phyloP scores from a whole-genome alignment of 176 grass and related monocot species.

The Zizania latifolia region DNA sequence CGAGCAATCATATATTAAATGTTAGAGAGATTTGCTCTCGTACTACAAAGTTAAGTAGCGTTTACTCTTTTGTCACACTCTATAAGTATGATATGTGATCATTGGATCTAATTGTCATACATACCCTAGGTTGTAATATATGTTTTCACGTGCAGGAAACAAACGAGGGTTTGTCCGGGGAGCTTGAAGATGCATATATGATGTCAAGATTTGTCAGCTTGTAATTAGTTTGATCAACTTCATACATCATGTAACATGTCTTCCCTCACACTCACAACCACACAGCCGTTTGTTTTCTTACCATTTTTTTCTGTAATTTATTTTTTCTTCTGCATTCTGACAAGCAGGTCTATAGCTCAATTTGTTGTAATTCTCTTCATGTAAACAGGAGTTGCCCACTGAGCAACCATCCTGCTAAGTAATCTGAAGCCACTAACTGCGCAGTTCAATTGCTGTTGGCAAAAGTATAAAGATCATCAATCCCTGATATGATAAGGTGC shows the following conservation, averaged over 20 bases:
- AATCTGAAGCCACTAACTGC: neutral
- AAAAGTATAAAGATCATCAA: conserved; percentile 34
- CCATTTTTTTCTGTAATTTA: conserved; percentile 17
- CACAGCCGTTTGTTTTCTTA: neutral
- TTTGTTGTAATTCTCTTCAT: conserved; percentile 42
- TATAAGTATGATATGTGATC: too few relatives aligned
- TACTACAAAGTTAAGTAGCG: too few relatives aligned
- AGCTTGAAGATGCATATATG: conserved; percentile 66
- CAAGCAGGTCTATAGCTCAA: conserved; percentile 2
- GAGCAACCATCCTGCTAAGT: conserved; percentile 33
- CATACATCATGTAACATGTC: conserved; percentile 47
- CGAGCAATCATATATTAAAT: neutral
- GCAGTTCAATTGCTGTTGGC: conserved; percentile 16
- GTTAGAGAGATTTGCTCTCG: too few relatives aligned
- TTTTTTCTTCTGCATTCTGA: conserved; percentile 8
- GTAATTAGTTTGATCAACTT: conserved; percentile 51
- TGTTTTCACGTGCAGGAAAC: conserved; percentile 34
- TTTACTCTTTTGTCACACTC: too few relatives aligned
- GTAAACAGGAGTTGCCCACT: conserved; percentile 47
- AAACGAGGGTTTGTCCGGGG: conserved; percentile 41
- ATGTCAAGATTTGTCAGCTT: conserved; percentile 64
- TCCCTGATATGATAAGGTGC: conserved; percentile 15
- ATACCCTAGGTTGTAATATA: neutral
- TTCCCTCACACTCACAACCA: conserved; percentile 10
- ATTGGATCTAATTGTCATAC: too few relatives aligned